These are phyloP conservation scores for Salvia sclarea DNA, from an alignment of 305 asterid species.

Conservation along the genomic window DNA sequence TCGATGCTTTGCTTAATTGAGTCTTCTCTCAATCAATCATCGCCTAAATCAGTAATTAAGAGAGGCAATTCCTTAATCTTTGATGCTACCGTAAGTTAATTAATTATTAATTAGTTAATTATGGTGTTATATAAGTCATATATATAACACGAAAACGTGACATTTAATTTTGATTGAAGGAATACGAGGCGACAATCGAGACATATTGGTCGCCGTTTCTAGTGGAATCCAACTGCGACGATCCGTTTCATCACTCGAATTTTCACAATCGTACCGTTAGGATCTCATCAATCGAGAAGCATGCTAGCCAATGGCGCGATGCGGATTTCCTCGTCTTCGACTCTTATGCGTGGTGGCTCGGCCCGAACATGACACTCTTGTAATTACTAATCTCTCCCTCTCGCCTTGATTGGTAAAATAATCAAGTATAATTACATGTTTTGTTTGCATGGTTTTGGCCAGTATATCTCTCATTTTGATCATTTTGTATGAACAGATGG, in stretches of 20 bases:
- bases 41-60: background rate
- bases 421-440: no score
- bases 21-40: conserved; percentile 28
- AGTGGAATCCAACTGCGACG: conserved; percentile 64
- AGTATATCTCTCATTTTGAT: background rate
- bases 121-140: no score
- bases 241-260: conserved; percentile 12
- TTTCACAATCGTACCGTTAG: background rate
- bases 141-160: background rate
- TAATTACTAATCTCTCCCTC: background rate
- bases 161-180: conserved; percentile 34
- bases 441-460: no score
- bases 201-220: conserved; percentile 76
- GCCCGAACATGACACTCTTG: conserved; percentile 42
- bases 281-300: conserved; percentile 53
- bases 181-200: conserved; percentile 58
- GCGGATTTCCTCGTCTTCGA: conserved; percentile 66
- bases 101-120: no score
- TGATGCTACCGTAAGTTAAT: conserved; percentile 41
- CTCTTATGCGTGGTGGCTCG: conserved; percentile 66
- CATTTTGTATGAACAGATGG: conserved; percentile 35
- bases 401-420: no score
- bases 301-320: conserved; percentile 56
- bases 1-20: conserved; percentile 61
- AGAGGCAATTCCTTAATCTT: conserved; percentile 40